phyloP scores from a whole-genome alignment of 2,329 filamentous ascomycete genomes.

The Pseudocercospora macadamiae region DNA sequence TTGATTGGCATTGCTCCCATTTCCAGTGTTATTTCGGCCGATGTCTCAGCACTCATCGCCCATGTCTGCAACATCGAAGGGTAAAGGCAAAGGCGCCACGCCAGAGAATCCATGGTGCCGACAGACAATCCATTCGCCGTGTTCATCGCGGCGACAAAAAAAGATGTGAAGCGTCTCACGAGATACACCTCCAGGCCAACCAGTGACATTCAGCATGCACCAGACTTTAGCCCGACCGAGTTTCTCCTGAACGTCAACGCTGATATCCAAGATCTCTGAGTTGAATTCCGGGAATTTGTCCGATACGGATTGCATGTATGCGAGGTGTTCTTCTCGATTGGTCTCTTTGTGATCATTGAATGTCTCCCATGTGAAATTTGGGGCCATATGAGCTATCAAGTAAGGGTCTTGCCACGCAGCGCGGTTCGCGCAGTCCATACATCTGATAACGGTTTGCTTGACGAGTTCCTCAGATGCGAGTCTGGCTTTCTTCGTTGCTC shows the following conservation, averaged over 20 bases:
- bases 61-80: neutral
- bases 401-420: neutral
- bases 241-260: conserved; percentile 15
- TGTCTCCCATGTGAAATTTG: conserved; percentile 9
- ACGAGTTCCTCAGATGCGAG: conserved; percentile 2
- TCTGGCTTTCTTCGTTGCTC: conserved; percentile 11
- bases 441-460: neutral
- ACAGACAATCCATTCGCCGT: conserved; percentile 7
- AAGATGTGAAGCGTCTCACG: conserved; percentile 13
- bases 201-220: conserved; percentile 9
- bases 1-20: no score
- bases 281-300: neutral
- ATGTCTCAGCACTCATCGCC: neutral
- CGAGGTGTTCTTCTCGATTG: neutral
- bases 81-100: conserved; percentile 14
- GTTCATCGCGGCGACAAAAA: conserved; percentile 3
- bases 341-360: neutral
- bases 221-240: conserved; percentile 12
- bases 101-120: conserved; percentile 13
- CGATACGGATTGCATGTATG: conserved; percentile 1
- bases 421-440: neutral
- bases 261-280: neutral
- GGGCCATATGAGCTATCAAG: neutral
- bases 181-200: conserved; percentile 10
- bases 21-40: no score